Evolutionary conservation across 306 rosid species (phyloP).

Genomic region (Casuarina glauca): DNA sequence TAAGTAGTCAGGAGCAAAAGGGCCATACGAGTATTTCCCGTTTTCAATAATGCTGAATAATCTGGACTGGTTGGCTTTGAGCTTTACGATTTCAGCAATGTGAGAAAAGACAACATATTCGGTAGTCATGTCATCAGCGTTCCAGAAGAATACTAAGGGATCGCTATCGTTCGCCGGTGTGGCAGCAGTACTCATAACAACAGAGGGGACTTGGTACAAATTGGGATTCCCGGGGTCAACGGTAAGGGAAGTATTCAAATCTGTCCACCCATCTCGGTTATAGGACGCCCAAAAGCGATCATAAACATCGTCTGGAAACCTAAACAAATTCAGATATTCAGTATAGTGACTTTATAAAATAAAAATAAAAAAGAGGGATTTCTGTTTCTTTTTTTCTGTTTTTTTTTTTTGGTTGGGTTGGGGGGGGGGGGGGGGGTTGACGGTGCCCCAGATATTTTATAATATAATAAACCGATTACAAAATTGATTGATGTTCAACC

Average conservation of each 20-base stretch:
- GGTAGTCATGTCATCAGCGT: neutral
- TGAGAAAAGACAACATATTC: conserved; percentile 42
- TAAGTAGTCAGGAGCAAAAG: conserved; percentile 26
- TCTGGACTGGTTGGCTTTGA: conserved; percentile 33
- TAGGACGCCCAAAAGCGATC: conserved; percentile 51
- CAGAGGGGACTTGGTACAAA: neutral
- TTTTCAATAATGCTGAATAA: conserved; percentile 42
- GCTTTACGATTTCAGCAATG: conserved; percentile 49
- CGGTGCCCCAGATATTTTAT: no score
- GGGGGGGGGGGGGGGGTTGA: no score
- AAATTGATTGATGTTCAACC: no score
- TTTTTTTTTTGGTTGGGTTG: no score
- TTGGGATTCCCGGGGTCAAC: neutral
- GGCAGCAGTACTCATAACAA: conserved; percentile 44
- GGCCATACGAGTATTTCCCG: conserved; percentile 24
- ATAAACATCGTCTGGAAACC: conserved; percentile 39
- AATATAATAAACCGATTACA: no score
- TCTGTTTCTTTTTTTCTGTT: no score
- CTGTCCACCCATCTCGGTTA: neutral
- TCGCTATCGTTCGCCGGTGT: neutral
- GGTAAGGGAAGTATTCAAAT: conserved; percentile 8
- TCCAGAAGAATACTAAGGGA: neutral
- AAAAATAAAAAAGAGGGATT: no score
- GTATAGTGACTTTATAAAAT: no score
- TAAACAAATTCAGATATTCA: conserved; percentile 1